phyloP scores from a whole-genome alignment of 2,329 filamentous ascomycete species.

The Colletotrichum higginsianum region DNA sequence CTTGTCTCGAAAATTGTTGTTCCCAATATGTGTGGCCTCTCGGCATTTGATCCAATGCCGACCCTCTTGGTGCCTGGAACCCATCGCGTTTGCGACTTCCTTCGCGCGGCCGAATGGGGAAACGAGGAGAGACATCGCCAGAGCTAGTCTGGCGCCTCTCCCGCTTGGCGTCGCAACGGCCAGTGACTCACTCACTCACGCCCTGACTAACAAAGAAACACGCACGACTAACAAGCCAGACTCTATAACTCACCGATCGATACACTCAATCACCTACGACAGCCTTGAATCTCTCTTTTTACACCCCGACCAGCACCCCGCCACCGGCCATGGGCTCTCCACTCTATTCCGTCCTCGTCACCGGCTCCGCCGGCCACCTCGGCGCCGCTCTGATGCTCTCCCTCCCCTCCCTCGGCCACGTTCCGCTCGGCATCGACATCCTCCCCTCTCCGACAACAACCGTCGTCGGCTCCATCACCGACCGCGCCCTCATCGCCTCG shows the following conservation, averaged over 20 bases:
- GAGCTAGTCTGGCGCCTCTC: background rate
- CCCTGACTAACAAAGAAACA: background rate
- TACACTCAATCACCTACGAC: too few relatives aligned
- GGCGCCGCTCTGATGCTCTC: slow-evolving; percentile 62
- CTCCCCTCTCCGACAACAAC: slow-evolving; percentile 55
- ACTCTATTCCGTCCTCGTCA: slow-evolving; percentile 56
- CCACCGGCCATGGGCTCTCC: slow-evolving; percentile 10
- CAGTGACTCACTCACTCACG: slow-evolving; percentile 6
- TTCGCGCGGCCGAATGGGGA: background rate
- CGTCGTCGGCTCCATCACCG: slow-evolving; percentile 54
- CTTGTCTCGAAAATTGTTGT: too few relatives aligned
- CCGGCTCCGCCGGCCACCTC: slow-evolving; percentile 63
- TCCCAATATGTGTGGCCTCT: too few relatives aligned
- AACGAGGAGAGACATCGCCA: background rate
- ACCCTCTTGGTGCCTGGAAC: too few relatives aligned
- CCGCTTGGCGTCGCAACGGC: background rate
- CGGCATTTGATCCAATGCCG: too few relatives aligned
- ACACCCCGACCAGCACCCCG: too few relatives aligned
- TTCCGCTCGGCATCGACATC: slow-evolving; percentile 61
- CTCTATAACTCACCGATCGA: background rate
- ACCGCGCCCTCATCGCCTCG: slow-evolving; percentile 51
- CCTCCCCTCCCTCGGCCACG: slow-evolving; percentile 56
- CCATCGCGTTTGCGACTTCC: slow-evolving; percentile 40
- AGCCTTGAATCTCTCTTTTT: too few relatives aligned
- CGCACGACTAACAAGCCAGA: background rate